These are phyloP conservation scores for Colletotrichum coccodes DNA, from an alignment of 2,329 filamentous ascomycete genomes.

Conservation along the genomic window DNA sequence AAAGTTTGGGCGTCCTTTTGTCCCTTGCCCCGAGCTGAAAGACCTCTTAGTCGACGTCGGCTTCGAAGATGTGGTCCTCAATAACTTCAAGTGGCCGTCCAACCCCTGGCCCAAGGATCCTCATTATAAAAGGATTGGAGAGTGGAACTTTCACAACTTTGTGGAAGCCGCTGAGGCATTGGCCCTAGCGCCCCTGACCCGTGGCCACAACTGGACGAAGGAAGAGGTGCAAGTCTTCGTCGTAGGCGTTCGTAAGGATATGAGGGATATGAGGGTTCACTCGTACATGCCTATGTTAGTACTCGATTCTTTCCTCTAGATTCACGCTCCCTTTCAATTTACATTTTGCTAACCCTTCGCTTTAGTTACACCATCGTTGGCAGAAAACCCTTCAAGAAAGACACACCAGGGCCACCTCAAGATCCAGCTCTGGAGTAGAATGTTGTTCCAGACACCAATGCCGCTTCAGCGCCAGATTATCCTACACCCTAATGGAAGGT, in stretches of 20 bases:
- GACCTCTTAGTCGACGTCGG: constrained; percentile 39
- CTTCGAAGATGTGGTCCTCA: constrained; percentile 43
- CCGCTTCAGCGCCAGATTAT: neutral
- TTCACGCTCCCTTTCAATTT: too few relatives aligned
- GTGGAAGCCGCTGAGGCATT: constrained; percentile 44
- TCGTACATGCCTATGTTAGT: constrained; percentile 37
- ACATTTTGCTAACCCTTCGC: neutral
- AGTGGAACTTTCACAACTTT: constrained; percentile 42
- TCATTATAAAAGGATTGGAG: constrained; percentile 45
- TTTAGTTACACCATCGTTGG: neutral
- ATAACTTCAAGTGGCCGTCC: constrained; percentile 42
- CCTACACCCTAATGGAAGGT: neutral
- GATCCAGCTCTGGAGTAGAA: neutral
- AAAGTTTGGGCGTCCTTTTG: neutral
- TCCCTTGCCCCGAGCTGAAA: constrained; percentile 30
- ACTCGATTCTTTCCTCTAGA: too few relatives aligned
- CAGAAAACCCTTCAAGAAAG: neutral
- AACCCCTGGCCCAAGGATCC: constrained; percentile 35
- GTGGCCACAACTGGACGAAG: constrained; percentile 44
- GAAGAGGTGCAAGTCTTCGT: constrained; percentile 40
- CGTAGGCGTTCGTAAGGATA: constrained; percentile 34
- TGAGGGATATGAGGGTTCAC: constrained; percentile 36
- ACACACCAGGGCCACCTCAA: neutral
- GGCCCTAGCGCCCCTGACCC: constrained; percentile 46
- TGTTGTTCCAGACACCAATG: neutral